Evolutionary conservation across 1,139 yeast species (phyloP).

Genomic region (Candida tetrigidarum): DNA sequence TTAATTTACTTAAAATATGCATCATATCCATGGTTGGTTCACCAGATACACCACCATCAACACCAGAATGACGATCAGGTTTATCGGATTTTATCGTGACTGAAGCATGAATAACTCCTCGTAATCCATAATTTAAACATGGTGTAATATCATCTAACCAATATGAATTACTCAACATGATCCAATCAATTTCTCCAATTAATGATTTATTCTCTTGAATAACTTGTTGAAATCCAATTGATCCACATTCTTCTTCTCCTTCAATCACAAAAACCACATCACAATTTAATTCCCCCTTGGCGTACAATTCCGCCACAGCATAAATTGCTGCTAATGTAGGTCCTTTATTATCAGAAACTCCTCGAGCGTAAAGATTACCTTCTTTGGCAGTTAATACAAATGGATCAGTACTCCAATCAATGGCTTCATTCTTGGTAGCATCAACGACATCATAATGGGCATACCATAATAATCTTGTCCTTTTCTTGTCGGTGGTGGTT

Average conservation of each 20-base stretch:
- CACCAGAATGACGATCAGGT: slow-evolving; percentile 96
- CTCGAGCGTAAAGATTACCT: slow-evolving; percentile 90
- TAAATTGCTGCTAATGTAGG: slow-evolving; percentile 89
- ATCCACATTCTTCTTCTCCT: slow-evolving; percentile 96
- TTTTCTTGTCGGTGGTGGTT: slow-evolving; percentile 17
- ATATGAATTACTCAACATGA: slow-evolving; percentile 85
- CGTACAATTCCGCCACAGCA: slow-evolving; percentile 77
- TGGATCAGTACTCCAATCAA: slow-evolving; percentile 80
- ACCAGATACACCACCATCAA: slow-evolving; percentile 88
- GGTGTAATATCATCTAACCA: slow-evolving; percentile 93
- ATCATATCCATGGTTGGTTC: slow-evolving; percentile 92
- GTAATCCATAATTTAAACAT: slow-evolving; percentile 88
- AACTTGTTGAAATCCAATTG: slow-evolving; percentile 78
- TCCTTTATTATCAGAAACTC: slow-evolving; percentile 94
- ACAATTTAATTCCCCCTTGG: slow-evolving; percentile 54
- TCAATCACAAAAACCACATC: slow-evolving; percentile 87
- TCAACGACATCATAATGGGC: slow-evolving; percentile 97
- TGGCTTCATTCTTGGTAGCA: slow-evolving; percentile 45
- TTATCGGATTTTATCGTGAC: slow-evolving; percentile 69
- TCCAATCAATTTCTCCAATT: slow-evolving; percentile 84
- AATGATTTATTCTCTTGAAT: slow-evolving; percentile 51
- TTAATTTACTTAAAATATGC: slow-evolving; percentile 66
- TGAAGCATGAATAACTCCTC: slow-evolving; percentile 88
- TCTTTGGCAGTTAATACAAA: slow-evolving; percentile 73
- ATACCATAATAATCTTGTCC: slow-evolving; percentile 72